Percentiles rank a stretch among this genome's conserved stretches.
Conservation (phyloP, 2,329 filamentous ascomycete species). For the Lachnellula hyalina region DNA sequence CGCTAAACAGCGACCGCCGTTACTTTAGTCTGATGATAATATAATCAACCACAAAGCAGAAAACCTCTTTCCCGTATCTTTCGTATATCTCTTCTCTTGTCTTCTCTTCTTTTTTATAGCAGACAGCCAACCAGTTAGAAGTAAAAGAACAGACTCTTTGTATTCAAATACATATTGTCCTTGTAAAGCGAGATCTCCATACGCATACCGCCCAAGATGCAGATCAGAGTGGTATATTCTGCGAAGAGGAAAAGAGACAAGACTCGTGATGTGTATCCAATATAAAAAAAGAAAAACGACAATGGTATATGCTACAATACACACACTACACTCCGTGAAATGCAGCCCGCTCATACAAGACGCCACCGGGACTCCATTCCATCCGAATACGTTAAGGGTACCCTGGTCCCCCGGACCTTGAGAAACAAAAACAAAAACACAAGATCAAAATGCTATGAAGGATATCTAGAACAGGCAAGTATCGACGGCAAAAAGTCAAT, state of each 20-base stretch:
- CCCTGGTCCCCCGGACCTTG: not conserved
- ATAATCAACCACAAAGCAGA: not conserved
- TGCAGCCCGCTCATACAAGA: not conserved
- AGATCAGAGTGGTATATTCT: not conserved
- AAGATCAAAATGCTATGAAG: slow-evolving; percentile 4
- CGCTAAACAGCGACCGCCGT: not conserved
- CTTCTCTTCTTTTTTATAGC: not conserved
- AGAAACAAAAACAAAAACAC: not conserved
- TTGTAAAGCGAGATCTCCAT: not conserved
- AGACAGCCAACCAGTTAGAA: not conserved
- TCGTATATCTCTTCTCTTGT: not conserved
- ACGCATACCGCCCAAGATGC: not conserved
- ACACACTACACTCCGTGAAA: slow-evolving; percentile 3
- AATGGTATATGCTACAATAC: slow-evolving; percentile 39
- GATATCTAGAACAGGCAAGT: slow-evolving; percentile 8
- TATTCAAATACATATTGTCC: not conserved
- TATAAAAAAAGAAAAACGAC: slow-evolving; percentile 18
- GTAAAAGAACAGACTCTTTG: not conserved
- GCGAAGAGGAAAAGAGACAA: slow-evolving; percentile 31
- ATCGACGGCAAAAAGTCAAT: slow-evolving; percentile 1
- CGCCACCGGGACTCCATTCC: slow-evolving; percentile 1
- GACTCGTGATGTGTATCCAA: slow-evolving; percentile 30
- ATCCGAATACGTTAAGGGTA: not conserved
- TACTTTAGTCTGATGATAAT: not conserved
- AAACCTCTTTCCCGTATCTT: not conserved